A percentile compares a stretch with the other conserved stretches of the same genome.
Conservation (phyloP, 2,329 filamentous ascomycete species). For the Alternaria arbusti region DNA sequence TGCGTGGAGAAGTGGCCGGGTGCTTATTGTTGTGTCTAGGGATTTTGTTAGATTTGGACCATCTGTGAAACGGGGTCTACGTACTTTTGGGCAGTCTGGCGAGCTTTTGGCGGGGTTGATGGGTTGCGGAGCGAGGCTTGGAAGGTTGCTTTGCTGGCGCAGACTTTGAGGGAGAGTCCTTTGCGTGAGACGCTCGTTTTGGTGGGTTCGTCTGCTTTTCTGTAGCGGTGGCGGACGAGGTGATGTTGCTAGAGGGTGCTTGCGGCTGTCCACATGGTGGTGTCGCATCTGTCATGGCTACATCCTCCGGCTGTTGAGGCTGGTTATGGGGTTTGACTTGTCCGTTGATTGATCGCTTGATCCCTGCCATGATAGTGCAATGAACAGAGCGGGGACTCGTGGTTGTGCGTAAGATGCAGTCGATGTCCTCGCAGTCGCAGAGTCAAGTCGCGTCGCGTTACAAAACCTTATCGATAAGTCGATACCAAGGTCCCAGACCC, state of each 20-base stretch:
- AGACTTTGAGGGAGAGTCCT: conserved; percentile 1
- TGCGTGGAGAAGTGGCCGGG: conserved; percentile 65
- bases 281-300: conserved; percentile 13
- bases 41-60: conserved; percentile 1
- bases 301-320: not conserved
- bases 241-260: conserved; percentile 14
- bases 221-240: not conserved
- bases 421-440: not conserved
- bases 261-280: conserved; percentile 21
- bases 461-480: conserved; percentile 25
- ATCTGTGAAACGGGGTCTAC: not conserved
- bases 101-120: conserved; percentile 16
- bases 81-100: conserved; percentile 33
- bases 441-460: conserved; percentile 17
- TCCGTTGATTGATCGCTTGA: conserved; percentile 35
- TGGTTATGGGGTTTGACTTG: conserved; percentile 22
- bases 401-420: not conserved
- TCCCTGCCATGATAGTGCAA: conserved; percentile 21
- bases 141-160: conserved; percentile 1
- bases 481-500: not conserved
- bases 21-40: conserved; percentile 57
- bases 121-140: not conserved
- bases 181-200: not conserved
- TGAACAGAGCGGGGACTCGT: not conserved
- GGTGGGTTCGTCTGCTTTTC: not conserved